These are phyloP conservation scores for Smallanthus sonchifolius DNA, from an alignment of 129 eudicot species.

Conservation along the genomic window DNA sequence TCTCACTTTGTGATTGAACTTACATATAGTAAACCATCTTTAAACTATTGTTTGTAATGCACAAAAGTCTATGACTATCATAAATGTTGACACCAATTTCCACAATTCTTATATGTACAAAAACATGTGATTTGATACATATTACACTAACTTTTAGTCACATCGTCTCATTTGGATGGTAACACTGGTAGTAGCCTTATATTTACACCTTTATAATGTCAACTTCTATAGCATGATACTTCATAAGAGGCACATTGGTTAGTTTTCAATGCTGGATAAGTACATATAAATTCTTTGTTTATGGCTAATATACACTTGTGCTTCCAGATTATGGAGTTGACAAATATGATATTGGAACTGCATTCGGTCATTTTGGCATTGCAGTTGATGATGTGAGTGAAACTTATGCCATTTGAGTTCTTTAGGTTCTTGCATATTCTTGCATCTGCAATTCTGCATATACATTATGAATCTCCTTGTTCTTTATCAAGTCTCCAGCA, in stretches of 20 bases:
- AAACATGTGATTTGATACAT: neutral
- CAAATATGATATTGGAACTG: conserved; percentile 82
- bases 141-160: neutral
- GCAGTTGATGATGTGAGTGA: conserved; percentile 88
- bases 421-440: neutral
- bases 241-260: conserved; percentile 12
- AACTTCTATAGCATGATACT: neutral
- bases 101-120: neutral
- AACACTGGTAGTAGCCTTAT: conserved; percentile 1
- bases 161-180: neutral
- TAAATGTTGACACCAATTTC: neutral
- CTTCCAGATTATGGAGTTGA: conserved; percentile 88
- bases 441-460: neutral
- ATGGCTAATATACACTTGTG: conserved; percentile 18
- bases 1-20: conserved; percentile 95
- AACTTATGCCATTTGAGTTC: neutral
- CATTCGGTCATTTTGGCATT: conserved; percentile 88
- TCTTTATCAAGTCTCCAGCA: conserved; percentile 8
- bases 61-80: neutral
- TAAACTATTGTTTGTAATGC: conserved; percentile 18
- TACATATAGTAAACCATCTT: conserved; percentile 71
- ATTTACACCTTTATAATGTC: neutral
- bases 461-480: neutral
- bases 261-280: neutral
- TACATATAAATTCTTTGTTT: neutral